Conservation (phyloP, 495 filamentous ascomycete genomes). For the Penicillium flavigenum region DNA sequence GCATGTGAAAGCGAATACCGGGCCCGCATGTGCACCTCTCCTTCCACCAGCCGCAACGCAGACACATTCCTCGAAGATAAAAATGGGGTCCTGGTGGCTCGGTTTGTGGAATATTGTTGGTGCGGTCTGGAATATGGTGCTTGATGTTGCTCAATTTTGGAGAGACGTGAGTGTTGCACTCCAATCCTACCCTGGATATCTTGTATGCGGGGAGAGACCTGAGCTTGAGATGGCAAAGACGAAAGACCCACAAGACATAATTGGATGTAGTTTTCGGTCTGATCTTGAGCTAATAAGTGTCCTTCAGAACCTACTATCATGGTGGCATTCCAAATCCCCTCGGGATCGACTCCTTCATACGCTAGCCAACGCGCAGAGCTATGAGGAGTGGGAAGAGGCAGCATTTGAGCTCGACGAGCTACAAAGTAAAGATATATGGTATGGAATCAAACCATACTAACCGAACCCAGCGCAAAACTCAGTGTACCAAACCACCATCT, state of each 20-base stretch:
- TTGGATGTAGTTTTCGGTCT: neutral
- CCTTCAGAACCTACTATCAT: constrained; percentile 36
- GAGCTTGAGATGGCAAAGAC: neutral
- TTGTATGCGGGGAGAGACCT: neutral
- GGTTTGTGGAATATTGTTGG: constrained; percentile 37
- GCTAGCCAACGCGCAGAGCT: constrained; percentile 63
- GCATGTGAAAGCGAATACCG: constrained; percentile 39
- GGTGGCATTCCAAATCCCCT: constrained; percentile 44
- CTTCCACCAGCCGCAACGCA: neutral
- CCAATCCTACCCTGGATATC: neutral
- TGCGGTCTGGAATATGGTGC: constrained; percentile 53
- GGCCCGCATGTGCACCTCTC: constrained; percentile 15
- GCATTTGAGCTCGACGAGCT: constrained; percentile 77
- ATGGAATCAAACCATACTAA: constrained; percentile 15
- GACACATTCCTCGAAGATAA: constrained; percentile 10
- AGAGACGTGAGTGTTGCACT: constrained; percentile 47
- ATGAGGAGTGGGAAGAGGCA: constrained; percentile 80
- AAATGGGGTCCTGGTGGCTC: constrained; percentile 29
- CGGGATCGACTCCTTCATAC: constrained; percentile 32
- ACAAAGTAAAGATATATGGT: constrained; percentile 81
- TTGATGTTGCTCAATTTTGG: constrained; percentile 67
- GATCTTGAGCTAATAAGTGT: neutral
- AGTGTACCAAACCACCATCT: neutral
- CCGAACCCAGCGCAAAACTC: neutral
- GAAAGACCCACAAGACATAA: neutral